A percentile compares a stretch with the other conserved stretches of the same genome.
Conservation (phyloP, 192 early-diverging fungal species). For the Coemansia sp. region DNA sequence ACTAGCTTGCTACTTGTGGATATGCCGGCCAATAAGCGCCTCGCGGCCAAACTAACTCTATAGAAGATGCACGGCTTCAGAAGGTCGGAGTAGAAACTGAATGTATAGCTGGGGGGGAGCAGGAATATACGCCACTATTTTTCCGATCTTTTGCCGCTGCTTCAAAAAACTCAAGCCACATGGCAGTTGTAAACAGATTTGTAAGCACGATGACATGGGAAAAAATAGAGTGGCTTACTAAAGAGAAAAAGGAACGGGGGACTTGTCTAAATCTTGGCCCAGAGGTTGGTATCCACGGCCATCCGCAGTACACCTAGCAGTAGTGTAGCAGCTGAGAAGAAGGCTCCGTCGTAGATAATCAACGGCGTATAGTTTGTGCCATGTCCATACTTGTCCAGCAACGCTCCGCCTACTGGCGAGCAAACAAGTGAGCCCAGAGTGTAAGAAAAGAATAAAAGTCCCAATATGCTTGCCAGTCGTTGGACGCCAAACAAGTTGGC, state of each 20-base stretch:
- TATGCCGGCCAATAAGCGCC: neutral
- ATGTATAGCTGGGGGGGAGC: neutral
- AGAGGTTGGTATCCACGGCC: neutral
- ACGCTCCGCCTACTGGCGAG: constrained; percentile 18
- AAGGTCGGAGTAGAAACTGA: neutral
- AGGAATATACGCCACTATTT: neutral
- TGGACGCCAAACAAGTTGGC: constrained; percentile 32
- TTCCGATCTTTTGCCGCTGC: neutral
- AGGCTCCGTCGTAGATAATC: constrained; percentile 30
- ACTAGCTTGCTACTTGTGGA: neutral
- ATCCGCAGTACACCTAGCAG: constrained; percentile 22
- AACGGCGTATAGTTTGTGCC: constrained; percentile 23
- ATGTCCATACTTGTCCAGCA: constrained; percentile 41
- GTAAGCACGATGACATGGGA: neutral
- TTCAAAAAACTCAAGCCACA: neutral
- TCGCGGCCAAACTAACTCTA: neutral
- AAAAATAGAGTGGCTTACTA: neutral
- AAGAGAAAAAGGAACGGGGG: neutral
- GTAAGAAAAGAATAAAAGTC: constrained; percentile 28
- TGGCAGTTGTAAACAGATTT: neutral
- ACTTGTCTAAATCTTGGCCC: neutral
- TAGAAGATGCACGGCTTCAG: neutral
- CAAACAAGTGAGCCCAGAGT: constrained; percentile 19
- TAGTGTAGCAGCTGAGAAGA: constrained; percentile 16
- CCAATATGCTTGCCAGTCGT: constrained; percentile 33